These are phyloP conservation scores for Rhizopogon sp. DNA, from an alignment of 768 basidiomycete species.

Conservation along the genomic window DNA sequence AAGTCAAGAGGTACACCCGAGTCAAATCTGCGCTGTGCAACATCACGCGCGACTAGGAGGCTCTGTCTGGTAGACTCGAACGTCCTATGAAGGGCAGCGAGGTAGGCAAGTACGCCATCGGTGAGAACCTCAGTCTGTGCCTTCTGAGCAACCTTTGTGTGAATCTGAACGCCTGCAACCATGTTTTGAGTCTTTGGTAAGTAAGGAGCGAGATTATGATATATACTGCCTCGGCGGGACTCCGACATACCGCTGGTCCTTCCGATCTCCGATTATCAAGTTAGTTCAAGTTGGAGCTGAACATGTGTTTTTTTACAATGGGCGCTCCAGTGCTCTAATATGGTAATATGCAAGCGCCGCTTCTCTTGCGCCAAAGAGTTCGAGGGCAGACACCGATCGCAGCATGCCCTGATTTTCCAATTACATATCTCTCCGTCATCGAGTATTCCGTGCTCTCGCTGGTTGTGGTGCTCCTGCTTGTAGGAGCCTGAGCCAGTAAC, in stretches of 20 bases:
- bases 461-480: no score
- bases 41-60: constrained; percentile 74
- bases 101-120: constrained; percentile 79
- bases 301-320: neutral
- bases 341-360: no score
- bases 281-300: no score
- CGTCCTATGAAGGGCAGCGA: constrained; percentile 87
- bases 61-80: constrained; percentile 86
- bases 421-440: no score
- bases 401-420: no score
- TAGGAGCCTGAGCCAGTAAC: no score
- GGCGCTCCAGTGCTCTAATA: no score
- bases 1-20: constrained; percentile 82
- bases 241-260: constrained; percentile 28
- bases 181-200: constrained; percentile 33
- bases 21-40: constrained; percentile 74
- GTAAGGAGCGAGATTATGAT: constrained; percentile 19
- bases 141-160: constrained; percentile 51
- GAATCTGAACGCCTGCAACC: constrained; percentile 61
- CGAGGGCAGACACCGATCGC: no score
- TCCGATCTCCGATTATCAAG: constrained; percentile 11
- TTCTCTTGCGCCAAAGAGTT: no score
- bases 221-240: constrained; percentile 37
- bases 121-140: constrained; percentile 83
- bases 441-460: no score